Evolutionary conservation across 2,329 filamentous ascomycete genomes (phyloP).

Genomic region (Daldinia sp.): DNA sequence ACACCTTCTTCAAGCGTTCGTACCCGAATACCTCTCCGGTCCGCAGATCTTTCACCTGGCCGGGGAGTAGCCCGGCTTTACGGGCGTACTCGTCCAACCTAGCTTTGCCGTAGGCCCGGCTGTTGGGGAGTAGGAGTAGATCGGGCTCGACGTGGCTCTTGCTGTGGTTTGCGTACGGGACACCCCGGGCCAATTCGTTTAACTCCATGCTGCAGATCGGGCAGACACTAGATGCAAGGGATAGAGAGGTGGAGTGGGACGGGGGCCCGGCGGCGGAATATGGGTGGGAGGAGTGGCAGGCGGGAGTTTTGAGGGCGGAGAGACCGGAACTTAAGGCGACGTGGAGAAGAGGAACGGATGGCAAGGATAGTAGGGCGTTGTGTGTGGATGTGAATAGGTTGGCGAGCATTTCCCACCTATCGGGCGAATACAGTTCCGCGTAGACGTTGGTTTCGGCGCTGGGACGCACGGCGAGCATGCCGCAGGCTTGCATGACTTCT

Average conservation of each 20-base stretch:
- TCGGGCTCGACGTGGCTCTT: slow-evolving; percentile 93
- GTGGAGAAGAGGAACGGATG: slow-evolving; percentile 83
- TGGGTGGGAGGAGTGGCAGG: slow-evolving; percentile 73
- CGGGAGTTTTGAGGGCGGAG: slow-evolving; percentile 93
- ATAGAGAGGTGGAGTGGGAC: slow-evolving; percentile 61
- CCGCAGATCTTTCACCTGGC: slow-evolving; percentile 78
- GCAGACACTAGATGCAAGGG: slow-evolving; percentile 74
- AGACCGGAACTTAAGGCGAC: slow-evolving; percentile 90
- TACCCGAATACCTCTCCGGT: slow-evolving; percentile 73
- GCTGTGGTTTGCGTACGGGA: slow-evolving; percentile 94
- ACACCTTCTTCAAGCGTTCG: slow-evolving; percentile 82
- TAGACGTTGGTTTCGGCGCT: slow-evolving; percentile 55
- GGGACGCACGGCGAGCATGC: slow-evolving; percentile 78
- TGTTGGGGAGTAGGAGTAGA: slow-evolving; percentile 85
- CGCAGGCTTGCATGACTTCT: slow-evolving; percentile 77
- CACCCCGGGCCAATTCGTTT: slow-evolving; percentile 85
- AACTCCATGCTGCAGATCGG: slow-evolving; percentile 96
- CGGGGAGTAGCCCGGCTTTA: slow-evolving; percentile 75
- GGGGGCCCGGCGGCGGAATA: slow-evolving; percentile 39
- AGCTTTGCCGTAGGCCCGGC: slow-evolving; percentile 81
- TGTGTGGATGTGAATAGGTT: slow-evolving; percentile 85
- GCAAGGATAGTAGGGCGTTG: slow-evolving; percentile 84
- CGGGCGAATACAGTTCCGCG: slow-evolving; percentile 71
- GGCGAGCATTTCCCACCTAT: slow-evolving; percentile 80
- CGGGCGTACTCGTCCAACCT: slow-evolving; percentile 78